Evolutionary conservation across 805 yeast genomes (phyloP), one percentile per base, ranked within the genome.

Genomic region (Peterozyma toletana): DNA sequence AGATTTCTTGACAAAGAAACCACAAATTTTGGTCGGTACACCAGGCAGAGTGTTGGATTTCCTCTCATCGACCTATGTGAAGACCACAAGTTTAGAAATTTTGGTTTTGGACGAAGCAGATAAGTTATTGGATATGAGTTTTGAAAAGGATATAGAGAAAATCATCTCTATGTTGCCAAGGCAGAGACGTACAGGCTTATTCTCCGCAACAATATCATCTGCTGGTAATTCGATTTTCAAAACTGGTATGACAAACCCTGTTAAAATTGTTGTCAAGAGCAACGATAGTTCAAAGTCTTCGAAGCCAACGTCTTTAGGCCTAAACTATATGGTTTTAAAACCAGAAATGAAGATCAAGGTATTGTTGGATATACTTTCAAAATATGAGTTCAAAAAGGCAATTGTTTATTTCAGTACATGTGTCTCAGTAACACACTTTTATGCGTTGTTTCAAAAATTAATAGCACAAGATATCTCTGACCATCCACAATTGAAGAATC

Each of bases 331-430:
- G 55, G 62, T 77, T 9, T 69, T 83, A 1, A 62, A 77, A 6
- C 82, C 95, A 0, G 74, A 73, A 27, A 48, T 62, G 9, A 91
- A 90, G 57, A 54, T 90, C 18, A 73, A 84, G 17, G 59, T 70
- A 2, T 60, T 89, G 30, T 51, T 87, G 5, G 66, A 76, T 36
- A 51, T 86, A 11, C 54, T 87, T 5, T 57, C 66, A 29, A 69
- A 72, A 21, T 73, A 72, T 49, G 71, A 74, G 39, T 89, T 72
- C 68, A 80, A 77, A 48, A 93, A 88, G 64, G 80, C 87, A 15
- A 90, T 93, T 38, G 96, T 89, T 1, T 93, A 91, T 62, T 82
- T 91, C 55, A 95, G 98, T 9, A 90, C 98, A 1, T 89, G 98
- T 62, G 73, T 76, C 0, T 72, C 86, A 0, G 98, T 93, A 21